Percentiles rank a stretch among this genome's conserved stretches.
Evolutionary conservation across 75 land plant genomes (phyloP).

Genomic region (Sequoiadendron giganteum): DNA sequence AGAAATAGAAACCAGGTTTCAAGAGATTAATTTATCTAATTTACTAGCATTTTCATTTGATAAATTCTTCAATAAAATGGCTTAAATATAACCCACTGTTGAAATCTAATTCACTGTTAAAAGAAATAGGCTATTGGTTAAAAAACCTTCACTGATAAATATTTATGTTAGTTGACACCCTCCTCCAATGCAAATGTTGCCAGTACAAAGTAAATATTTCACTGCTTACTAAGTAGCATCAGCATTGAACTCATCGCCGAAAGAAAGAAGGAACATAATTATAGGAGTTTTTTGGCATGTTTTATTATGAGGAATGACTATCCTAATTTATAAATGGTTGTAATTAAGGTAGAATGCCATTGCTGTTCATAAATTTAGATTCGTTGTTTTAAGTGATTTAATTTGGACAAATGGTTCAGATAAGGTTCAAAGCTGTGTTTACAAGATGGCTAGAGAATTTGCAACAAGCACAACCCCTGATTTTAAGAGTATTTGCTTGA

Average conservation of each 20-base stretch:
- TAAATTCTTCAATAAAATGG: background rate
- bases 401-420: too few relatives aligned
- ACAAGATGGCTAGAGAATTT: too few relatives aligned
- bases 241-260: background rate
- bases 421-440: too few relatives aligned
- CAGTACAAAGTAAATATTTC: background rate
- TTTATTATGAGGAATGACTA: too few relatives aligned
- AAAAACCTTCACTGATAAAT: background rate
- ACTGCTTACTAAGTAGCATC: background rate
- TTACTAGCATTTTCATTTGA: background rate
- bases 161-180: background rate
- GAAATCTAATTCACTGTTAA: background rate
- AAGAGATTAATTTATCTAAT: background rate
- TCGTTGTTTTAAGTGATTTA: too few relatives aligned
- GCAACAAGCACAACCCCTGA: too few relatives aligned
- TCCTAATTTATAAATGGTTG: too few relatives aligned
- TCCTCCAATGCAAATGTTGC: background rate
- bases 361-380: too few relatives aligned
- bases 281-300: too few relatives aligned
- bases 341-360: too few relatives aligned
- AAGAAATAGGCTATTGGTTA: background rate
- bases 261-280: background rate
- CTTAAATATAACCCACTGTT: background rate
- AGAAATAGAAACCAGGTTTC: background rate
- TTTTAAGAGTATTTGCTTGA: too few relatives aligned